These are phyloP conservation scores for Capillidium heterosporum DNA, from an alignment of 371 early-diverging fungal genomes.

Conservation along the genomic window DNA sequence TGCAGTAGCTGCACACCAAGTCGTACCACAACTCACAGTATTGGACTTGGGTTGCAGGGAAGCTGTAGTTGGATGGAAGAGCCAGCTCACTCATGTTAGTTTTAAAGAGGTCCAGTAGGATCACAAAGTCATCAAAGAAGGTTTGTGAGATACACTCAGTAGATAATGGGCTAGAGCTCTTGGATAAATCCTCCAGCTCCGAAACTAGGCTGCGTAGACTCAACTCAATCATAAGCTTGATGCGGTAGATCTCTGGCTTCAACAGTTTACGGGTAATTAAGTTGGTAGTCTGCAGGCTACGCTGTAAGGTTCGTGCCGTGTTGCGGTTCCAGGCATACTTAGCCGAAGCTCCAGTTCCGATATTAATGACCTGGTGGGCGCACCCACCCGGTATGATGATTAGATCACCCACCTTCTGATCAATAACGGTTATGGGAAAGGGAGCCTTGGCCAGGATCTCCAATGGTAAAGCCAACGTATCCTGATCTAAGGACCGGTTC, in stretches of 20 bases:
- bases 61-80: no score
- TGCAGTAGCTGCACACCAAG: not conserved
- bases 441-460: not conserved
- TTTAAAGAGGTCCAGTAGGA: not conserved
- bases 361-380: slow-evolving; percentile 4
- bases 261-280: not conserved
- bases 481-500: not conserved
- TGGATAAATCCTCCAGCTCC: not conserved
- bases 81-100: not conserved
- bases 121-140: not conserved
- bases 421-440: not conserved
- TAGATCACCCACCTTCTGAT: slow-evolving; percentile 1
- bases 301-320: not conserved
- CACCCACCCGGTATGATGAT: not conserved
- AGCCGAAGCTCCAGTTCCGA: not conserved
- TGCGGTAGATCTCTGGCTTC: not conserved
- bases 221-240: not conserved
- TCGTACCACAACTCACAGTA: not conserved
- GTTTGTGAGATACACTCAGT: not conserved
- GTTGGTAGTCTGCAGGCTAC: not conserved
- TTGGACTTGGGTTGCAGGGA: not conserved
- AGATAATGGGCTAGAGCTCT: not conserved
- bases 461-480: not conserved
- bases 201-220: not conserved
- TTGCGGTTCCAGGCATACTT: slow-evolving; percentile 3